Conservation (phyloP, 331 rosid species). For the Quercus tomentella region DNA sequence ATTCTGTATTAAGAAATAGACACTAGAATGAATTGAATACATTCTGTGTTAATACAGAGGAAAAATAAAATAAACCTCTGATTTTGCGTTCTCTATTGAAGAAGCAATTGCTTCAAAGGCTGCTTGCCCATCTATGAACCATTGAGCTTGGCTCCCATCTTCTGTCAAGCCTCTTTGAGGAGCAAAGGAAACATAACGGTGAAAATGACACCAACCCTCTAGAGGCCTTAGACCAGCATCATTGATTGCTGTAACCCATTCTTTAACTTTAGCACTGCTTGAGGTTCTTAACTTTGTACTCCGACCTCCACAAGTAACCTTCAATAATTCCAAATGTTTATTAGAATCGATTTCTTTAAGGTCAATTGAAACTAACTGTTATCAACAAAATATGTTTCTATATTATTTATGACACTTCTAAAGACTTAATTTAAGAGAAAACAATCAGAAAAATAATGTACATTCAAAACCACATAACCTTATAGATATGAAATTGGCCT, state of each 20-base stretch:
- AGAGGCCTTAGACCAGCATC: slow-evolving; percentile 97
- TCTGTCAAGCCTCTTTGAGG: slow-evolving; percentile 92
- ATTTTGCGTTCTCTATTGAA: slow-evolving; percentile 88
- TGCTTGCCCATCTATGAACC: slow-evolving; percentile 91
- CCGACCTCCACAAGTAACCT: slow-evolving; percentile 86
- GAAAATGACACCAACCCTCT: slow-evolving; percentile 99
- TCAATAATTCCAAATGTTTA: slow-evolving; percentile 13
- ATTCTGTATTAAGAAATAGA: slow-evolving; percentile 27
- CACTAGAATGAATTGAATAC: slow-evolving; percentile 5
- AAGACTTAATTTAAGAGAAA: neutral
- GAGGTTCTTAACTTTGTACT: slow-evolving; percentile 70
- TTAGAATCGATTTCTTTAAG: slow-evolving; percentile 14
- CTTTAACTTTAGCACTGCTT: slow-evolving; percentile 71
- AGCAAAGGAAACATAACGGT: slow-evolving; percentile 93
- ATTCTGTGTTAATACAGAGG: neutral
- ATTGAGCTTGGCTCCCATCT: slow-evolving; percentile 93
- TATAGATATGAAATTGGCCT: neutral
- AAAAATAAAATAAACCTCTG: slow-evolving; percentile 61
- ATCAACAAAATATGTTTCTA: neutral
- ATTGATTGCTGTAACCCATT: slow-evolving; percentile 93
- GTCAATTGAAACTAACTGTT: slow-evolving; percentile 3
- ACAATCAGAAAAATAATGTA: neutral
- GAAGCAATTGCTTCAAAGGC: slow-evolving; percentile 94
- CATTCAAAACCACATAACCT: neutral
- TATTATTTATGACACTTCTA: neutral